Evolutionary conservation across 345 rosid species (phyloP).

Genomic region (Moringa oleifera): DNA sequence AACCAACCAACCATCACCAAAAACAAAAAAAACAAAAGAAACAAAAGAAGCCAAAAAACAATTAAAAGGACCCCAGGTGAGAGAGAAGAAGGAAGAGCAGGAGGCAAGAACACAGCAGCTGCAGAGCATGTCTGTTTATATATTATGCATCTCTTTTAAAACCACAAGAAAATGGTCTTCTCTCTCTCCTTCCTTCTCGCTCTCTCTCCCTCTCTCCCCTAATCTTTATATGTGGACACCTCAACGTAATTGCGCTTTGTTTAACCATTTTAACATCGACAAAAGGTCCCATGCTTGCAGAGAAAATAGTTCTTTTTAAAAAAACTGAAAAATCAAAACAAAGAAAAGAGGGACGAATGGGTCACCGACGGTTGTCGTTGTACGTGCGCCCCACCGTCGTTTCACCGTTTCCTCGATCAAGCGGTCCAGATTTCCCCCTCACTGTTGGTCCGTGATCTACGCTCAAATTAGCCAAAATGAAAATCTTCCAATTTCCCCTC

Average conservation of each 20-base stretch:
- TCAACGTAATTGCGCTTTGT: neutral
- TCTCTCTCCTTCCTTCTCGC: neutral
- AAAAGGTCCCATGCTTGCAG: too few species aligned
- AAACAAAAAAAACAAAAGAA: too few species aligned
- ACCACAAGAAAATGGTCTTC: neutral
- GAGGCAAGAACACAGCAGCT: slow-evolving; percentile 40
- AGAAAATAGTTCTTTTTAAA: too few species aligned
- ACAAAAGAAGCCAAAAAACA: slow-evolving; percentile 20
- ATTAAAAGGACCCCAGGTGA: slow-evolving; percentile 7
- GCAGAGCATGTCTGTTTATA: slow-evolving; percentile 58
- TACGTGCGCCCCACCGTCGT: neutral
- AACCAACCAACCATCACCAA: neutral
- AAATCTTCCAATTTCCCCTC: neutral
- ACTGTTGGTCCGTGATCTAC: neutral
- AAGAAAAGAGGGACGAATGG: too few species aligned
- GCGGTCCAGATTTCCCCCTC: neutral
- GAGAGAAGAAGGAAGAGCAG: slow-evolving; percentile 16
- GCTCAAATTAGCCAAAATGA: neutral
- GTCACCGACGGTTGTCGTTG: neutral
- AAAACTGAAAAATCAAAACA: too few species aligned
- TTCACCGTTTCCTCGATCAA: neutral
- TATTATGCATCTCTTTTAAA: neutral
- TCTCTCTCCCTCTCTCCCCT: neutral
- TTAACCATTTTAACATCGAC: too few species aligned
- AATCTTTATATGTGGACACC: neutral